Conservation (phyloP, 306 rosid genomes). For the Vigna reflexopilosa region DNA sequence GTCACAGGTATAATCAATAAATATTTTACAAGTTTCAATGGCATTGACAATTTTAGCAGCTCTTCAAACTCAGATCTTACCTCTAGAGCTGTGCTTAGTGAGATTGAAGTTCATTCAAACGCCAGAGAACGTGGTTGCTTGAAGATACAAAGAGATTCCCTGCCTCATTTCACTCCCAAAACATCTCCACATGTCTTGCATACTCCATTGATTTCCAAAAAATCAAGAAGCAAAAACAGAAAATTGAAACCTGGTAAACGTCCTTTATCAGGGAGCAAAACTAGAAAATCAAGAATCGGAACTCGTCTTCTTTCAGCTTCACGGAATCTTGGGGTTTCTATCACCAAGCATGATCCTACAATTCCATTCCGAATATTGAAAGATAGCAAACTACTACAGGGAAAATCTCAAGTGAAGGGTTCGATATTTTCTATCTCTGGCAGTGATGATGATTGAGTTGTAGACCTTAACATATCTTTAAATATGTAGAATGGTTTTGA, state of each 20-base stretch:
- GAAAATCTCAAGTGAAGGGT: slow-evolving; percentile 45
- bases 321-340: slow-evolving; percentile 58
- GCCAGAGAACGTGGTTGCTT: slow-evolving; percentile 23
- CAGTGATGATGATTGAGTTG: slow-evolving; percentile 59
- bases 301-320: slow-evolving; percentile 67
- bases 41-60: slow-evolving; percentile 42
- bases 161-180: slow-evolving; percentile 44
- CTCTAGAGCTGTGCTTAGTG: slow-evolving; percentile 50
- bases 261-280: slow-evolving; percentile 16
- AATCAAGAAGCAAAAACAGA: slow-evolving; percentile 30
- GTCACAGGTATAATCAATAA: slow-evolving; percentile 67
- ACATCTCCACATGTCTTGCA: slow-evolving; percentile 48
- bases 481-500: not conserved
- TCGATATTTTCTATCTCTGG: slow-evolving; percentile 64
- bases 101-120: slow-evolving; percentile 47
- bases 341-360: slow-evolving; percentile 47
- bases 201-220: slow-evolving; percentile 42
- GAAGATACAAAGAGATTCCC: slow-evolving; percentile 35
- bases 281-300: slow-evolving; percentile 58
- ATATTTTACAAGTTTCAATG: slow-evolving; percentile 56
- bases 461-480: slow-evolving; percentile 20
- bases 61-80: slow-evolving; percentile 56
- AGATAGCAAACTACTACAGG: slow-evolving; percentile 44
- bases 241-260: slow-evolving; percentile 57
- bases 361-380: slow-evolving; percentile 50